Conservation (phyloP, 306 rosid species). For the Cotoneaster glaucophyllus region DNA sequence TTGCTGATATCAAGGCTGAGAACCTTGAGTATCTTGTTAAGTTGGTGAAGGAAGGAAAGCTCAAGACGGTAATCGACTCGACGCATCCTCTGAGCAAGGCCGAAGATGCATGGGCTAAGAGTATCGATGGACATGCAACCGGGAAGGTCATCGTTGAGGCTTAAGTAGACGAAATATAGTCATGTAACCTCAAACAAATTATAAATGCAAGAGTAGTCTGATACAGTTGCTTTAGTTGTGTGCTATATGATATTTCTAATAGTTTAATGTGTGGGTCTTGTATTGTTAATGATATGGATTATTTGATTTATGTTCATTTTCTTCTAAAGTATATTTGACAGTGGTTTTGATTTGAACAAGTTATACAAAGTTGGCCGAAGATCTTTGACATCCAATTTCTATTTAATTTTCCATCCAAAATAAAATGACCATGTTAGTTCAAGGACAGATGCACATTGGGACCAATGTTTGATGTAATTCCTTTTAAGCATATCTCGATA, state of each 20-base stretch:
- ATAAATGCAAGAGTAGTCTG: background rate
- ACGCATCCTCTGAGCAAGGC: conserved; percentile 50
- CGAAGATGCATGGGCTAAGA: conserved; percentile 68
- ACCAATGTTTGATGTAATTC: no score
- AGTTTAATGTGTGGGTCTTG: background rate
- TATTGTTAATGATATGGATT: background rate
- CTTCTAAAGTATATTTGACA: background rate
- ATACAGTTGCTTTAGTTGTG: background rate
- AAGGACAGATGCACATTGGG: no score
- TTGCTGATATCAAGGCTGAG: conserved; percentile 32
- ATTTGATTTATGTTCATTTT: background rate
- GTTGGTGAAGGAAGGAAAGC: conserved; percentile 67
- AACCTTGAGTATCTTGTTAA: conserved; percentile 51
- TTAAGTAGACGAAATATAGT: conserved; percentile 3
- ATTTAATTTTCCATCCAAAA: no score
- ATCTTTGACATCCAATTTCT: no score
- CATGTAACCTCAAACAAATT: background rate
- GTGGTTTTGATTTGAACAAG: background rate
- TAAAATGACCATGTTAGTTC: no score
- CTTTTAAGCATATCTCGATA: no score
- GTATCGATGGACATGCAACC: conserved; percentile 74
- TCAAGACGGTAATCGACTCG: conserved; percentile 59
- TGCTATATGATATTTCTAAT: no score
- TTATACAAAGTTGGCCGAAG: no score
- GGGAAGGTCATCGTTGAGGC: conserved; percentile 72